A percentile compares a stretch with the other conserved stretches of the same genome.
phyloP scores from a whole-genome alignment of 2,329 filamentous ascomycete species.

The Trichoderma guizhouense region DNA sequence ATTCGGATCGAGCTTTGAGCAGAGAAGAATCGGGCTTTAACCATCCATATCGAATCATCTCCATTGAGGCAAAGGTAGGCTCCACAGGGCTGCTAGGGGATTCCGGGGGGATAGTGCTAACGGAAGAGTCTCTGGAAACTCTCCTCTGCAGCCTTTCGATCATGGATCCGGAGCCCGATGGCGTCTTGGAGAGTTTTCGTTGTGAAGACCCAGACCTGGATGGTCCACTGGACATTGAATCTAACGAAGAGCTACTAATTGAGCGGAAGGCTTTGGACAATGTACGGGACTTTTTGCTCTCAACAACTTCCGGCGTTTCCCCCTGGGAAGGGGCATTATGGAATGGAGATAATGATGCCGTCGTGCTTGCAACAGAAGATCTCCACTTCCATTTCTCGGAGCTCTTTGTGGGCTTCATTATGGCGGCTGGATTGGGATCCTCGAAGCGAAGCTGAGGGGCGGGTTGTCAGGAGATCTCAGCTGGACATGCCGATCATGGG shows the following conservation, averaged over 20 bases:
- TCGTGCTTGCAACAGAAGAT: slow-evolving; percentile 31
- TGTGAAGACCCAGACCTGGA: slow-evolving; percentile 33
- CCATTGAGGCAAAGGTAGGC: slow-evolving; percentile 36
- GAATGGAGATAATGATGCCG: slow-evolving; percentile 24
- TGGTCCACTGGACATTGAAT: slow-evolving; percentile 34
- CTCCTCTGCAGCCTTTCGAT: slow-evolving; percentile 41
- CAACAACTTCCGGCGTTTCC: slow-evolving; percentile 26
- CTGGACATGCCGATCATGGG: slow-evolving; percentile 12
- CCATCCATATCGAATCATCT: slow-evolving; percentile 43
- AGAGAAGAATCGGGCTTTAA: slow-evolving; percentile 50
- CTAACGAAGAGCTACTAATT: slow-evolving; percentile 40
- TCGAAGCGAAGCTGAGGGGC: not conserved
- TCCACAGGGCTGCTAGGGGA: slow-evolving; percentile 30
- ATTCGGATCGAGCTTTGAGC: slow-evolving; percentile 48
- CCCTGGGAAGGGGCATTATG: slow-evolving; percentile 21
- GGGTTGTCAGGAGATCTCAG: not conserved
- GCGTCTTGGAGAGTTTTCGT: slow-evolving; percentile 37
- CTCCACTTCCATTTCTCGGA: slow-evolving; percentile 36
- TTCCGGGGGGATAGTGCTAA: slow-evolving; percentile 32
- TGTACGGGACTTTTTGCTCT: slow-evolving; percentile 35
- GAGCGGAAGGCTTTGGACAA: slow-evolving; percentile 39
- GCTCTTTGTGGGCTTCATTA: slow-evolving; percentile 26
- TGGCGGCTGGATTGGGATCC: not conserved
- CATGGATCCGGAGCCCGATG: slow-evolving; percentile 40
- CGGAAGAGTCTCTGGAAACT: slow-evolving; percentile 37